Evolutionary conservation across 306 rosid species (phyloP), one percentile per base, ranked within the genome.

Genomic region (Vigna mungo): DNA sequence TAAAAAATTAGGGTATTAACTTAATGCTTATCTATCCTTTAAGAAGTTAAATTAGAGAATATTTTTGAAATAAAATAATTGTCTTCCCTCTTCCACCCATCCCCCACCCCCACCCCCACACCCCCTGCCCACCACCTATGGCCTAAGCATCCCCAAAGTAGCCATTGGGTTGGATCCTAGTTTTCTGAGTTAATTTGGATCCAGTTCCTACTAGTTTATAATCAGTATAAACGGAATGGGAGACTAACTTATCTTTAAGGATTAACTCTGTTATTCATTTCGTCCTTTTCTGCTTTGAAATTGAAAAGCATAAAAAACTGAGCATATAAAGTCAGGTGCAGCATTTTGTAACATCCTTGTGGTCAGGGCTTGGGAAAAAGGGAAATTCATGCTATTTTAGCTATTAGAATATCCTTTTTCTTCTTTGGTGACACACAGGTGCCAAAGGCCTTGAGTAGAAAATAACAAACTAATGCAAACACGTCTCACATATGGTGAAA

Each of bases 391-490:
- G 34, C 30, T 30, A 48, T 14, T 9, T 17, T 30, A 43, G 7
- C 51, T 55, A 58, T 36, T 25, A 58, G 64, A 25, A 58, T 58
- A n/a, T 25, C 36, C 63, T 25, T 56, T 53, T 56, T 56, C 63
- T 23, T 17, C 60, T 18, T 53, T 20, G 32, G 60, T 18, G 59
- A 53, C 60, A 9, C 1, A 14, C 5, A 5, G 27, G 11, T 53
- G 60, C 30, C 60, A 20, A 55, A 20, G 15, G 6, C 32, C 34
- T 18, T 54, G 15, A 9, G 61, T 20, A 55, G 61, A 20, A 21
- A 55, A 21, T 30, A 16, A 21, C 61, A 55, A 21, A 21, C 32
- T 55, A 55, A 55, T 21, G 34, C 9, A 52, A 2, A 11, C 15
- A 2, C 4, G 16, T 55, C 32, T 21, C 16, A 55, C 11, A 20